These are phyloP conservation scores for Tricholoma bakamatsutake DNA, from an alignment of 768 basidiomycete genomes.

Conservation along the genomic window DNA sequence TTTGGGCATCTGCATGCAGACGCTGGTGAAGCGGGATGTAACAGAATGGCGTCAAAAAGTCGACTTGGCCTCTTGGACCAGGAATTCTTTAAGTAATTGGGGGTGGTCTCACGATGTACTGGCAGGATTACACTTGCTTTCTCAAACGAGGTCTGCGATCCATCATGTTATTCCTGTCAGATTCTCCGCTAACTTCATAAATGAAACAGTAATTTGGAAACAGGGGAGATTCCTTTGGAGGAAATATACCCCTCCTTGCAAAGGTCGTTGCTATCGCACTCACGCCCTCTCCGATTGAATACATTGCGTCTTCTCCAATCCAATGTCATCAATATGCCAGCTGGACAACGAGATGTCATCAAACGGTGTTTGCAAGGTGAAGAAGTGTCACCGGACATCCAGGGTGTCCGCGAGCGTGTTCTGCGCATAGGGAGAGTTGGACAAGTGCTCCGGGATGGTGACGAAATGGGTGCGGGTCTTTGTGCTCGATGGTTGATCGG, in stretches of 20 bases:
- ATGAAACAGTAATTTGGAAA: conserved; percentile 18
- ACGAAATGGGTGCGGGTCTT: conserved; percentile 54
- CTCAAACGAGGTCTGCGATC: conserved; percentile 37
- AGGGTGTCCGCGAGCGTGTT: conserved; percentile 81
- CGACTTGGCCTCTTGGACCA: conserved; percentile 46
- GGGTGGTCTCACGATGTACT: conserved; percentile 52
- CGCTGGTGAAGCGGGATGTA: conserved; percentile 37
- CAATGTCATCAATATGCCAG: conserved; percentile 36
- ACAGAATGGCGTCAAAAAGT: conserved; percentile 42
- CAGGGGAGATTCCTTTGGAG: conserved; percentile 32
- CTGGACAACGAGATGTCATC: conserved; percentile 46
- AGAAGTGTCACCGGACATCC: conserved; percentile 68
- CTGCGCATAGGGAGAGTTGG: conserved; percentile 70
- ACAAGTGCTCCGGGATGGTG: conserved; percentile 50
- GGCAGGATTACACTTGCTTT: conserved; percentile 44
- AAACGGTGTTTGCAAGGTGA: conserved; percentile 76
- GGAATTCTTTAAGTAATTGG: conserved; percentile 44
- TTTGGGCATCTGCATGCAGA: conserved; percentile 52
- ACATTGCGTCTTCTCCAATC: conserved; percentile 61
- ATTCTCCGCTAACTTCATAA: neutral
- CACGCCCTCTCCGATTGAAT: conserved; percentile 55
- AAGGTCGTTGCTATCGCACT: conserved; percentile 64
- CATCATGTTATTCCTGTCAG: neutral
- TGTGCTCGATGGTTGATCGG: conserved; percentile 71
- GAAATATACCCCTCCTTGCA: conserved; percentile 49